Evolutionary conservation across 2,329 filamentous ascomycete species (phyloP).

Genomic region (Monilinia aucupariae): DNA sequence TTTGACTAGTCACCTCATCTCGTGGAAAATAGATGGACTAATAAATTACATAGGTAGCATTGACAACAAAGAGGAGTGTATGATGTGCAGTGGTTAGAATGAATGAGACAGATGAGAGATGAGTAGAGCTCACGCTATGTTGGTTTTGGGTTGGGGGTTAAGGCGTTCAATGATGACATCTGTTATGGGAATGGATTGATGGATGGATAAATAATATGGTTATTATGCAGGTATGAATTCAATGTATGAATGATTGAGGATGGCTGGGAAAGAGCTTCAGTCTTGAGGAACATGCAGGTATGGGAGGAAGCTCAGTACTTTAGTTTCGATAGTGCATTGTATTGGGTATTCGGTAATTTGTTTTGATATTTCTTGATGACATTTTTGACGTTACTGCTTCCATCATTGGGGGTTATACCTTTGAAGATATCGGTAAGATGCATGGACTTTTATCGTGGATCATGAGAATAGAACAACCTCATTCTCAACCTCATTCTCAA

Average conservation of each 20-base stretch:
- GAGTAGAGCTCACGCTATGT: conserved; percentile 10
- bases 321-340: background rate
- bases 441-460: too few relatives aligned
- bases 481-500: too few relatives aligned
- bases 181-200: background rate
- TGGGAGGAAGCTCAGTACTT: background rate
- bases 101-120: conserved; percentile 15
- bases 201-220: conserved; percentile 4
- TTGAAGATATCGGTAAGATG: background rate
- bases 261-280: background rate
- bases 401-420: too few relatives aligned
- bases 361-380: background rate
- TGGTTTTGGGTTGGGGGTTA: background rate
- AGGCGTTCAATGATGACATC: conserved; percentile 2
- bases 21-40: conserved; percentile 33
- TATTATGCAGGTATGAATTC: background rate
- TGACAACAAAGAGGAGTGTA: conserved; percentile 87
- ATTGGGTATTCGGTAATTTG: too few relatives aligned
- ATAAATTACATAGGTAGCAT: conserved; percentile 63
- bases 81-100: conserved; percentile 89
- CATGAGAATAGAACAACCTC: too few relatives aligned
- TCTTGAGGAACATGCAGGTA: background rate
- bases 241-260: conserved; percentile 5
- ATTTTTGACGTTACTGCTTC: background rate
- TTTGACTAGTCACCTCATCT: conserved; percentile 25